Conservation (phyloP, 1,284 basidiomycete species). For the Megacollybia platyphylla region DNA sequence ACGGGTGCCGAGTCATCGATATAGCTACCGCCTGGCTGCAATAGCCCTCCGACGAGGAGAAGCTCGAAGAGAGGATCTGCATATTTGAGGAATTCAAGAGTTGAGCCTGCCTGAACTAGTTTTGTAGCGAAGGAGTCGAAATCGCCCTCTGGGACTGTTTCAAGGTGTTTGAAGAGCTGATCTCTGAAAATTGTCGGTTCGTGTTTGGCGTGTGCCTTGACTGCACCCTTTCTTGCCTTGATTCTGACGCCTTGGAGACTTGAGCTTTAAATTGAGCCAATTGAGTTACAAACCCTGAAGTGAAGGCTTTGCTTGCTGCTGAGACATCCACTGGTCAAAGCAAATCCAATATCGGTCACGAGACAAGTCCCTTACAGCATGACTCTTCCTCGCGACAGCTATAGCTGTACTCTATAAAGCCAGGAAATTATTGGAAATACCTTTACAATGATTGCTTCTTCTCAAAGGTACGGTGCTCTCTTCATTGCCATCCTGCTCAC, state of each 20-base stretch:
- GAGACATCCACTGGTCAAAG: slow-evolving; percentile 69
- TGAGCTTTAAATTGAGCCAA: no score
- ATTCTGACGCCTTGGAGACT: slow-evolving; percentile 70
- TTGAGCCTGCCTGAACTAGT: slow-evolving; percentile 82
- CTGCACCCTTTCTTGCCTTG: slow-evolving; percentile 78
- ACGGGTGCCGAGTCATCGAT: slow-evolving; percentile 76
- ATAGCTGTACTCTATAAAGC: no score
- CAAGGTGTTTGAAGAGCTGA: slow-evolving; percentile 87
- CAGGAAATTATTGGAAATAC: no score
- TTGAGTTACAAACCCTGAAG: slow-evolving; percentile 7
- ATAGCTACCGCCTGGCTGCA: slow-evolving; percentile 90
- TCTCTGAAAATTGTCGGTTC: slow-evolving; percentile 91
- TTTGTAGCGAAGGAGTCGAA: slow-evolving; percentile 78
- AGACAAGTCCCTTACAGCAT: no score
- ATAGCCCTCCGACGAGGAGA: slow-evolving; percentile 85
- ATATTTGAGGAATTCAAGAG: slow-evolving; percentile 93
- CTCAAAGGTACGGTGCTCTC: no score
- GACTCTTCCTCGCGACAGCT: no score
- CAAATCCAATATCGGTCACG: slow-evolving; percentile 4
- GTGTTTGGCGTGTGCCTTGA: slow-evolving; percentile 83
- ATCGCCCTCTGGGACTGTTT: slow-evolving; percentile 72
- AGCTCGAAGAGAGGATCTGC: slow-evolving; percentile 92
- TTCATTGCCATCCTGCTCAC: no score
- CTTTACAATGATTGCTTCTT: no score
- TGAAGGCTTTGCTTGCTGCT: slow-evolving; percentile 77